These are phyloP conservation scores for Mortierella sp. DNA, from an alignment of 371 early-diverging fungal genomes.

Conservation along the genomic window DNA sequence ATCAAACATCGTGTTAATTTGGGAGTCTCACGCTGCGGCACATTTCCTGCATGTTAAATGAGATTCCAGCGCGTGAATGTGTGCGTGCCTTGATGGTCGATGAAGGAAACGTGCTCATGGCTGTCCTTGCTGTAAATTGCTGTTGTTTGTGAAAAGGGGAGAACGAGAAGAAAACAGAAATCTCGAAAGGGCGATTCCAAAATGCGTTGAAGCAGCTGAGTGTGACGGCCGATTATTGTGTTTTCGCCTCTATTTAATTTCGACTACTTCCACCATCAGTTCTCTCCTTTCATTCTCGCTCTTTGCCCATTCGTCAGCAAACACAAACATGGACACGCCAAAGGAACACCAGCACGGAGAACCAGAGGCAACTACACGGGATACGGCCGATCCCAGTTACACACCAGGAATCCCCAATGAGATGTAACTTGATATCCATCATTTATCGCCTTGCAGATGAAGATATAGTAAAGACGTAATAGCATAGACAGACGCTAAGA, in stretches of 20 bases:
- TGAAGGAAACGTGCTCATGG: constrained; percentile 56
- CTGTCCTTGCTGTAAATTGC: neutral
- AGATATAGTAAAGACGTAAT: neutral
- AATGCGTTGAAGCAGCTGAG: neutral
- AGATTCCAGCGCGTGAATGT: neutral
- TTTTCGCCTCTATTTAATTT: neutral
- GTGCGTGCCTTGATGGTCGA: constrained; percentile 55
- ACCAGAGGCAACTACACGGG: neutral
- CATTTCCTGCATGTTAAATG: neutral
- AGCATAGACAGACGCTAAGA: neutral
- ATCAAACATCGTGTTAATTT: neutral
- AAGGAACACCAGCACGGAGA: neutral
- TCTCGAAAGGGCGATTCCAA: neutral
- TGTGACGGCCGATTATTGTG: constrained; percentile 4
- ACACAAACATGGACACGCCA: neutral
- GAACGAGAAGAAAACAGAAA: neutral
- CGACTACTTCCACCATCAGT: neutral
- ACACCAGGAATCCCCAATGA: neutral
- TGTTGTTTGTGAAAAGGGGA: neutral
- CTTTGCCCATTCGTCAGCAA: neutral
- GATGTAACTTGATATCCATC: neutral
- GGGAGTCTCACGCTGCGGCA: neutral
- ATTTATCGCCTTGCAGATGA: neutral
- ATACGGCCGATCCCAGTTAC: neutral
- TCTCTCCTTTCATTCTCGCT: neutral